These are phyloP conservation scores for Paulownia fortunei DNA, from an alignment of 257 asterid genomes.

Conservation along the genomic window DNA sequence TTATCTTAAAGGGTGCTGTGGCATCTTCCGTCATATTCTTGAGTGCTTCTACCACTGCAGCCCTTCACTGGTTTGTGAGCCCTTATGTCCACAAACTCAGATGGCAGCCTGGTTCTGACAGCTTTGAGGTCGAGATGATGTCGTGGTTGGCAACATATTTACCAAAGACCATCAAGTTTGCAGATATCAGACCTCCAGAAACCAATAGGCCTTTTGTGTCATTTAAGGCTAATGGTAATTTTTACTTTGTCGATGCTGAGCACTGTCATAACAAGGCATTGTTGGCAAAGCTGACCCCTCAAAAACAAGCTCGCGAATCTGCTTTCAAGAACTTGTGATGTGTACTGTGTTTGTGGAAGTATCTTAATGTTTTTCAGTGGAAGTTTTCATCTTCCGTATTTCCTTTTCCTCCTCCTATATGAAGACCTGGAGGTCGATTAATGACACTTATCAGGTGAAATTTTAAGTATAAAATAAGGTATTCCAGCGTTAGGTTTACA, in stretches of 20 bases:
- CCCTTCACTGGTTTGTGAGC: slow-evolving; percentile 95
- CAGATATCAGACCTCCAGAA: slow-evolving; percentile 76
- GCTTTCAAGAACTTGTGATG: slow-evolving; percentile 78
- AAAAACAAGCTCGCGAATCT: slow-evolving; percentile 56
- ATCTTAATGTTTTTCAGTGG: background rate
- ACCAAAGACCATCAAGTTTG: slow-evolving; percentile 75
- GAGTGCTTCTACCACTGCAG: slow-evolving; percentile 89
- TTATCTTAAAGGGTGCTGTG: slow-evolving; percentile 91
- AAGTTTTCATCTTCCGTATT: background rate
- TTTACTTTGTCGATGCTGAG: slow-evolving; percentile 81
- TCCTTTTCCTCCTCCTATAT: background rate
- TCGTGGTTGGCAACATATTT: slow-evolving; percentile 81
- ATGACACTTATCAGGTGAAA: background rate
- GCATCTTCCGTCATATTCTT: slow-evolving; percentile 83
- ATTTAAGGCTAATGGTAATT: slow-evolving; percentile 73
- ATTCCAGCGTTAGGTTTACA: slow-evolving; percentile 13
- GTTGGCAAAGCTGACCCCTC: slow-evolving; percentile 82
- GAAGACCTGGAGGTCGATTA: slow-evolving; percentile 1
- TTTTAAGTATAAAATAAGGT: slow-evolving; percentile 30
- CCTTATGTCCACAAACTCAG: slow-evolving; percentile 90
- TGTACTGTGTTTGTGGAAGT: background rate
- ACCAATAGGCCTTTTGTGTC: slow-evolving; percentile 88
- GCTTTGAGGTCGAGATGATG: slow-evolving; percentile 94
- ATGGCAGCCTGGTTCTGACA: slow-evolving; percentile 96
- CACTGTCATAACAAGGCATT: slow-evolving; percentile 90